Base-by-base conservation (phyloP, 2,329 filamentous ascomycete species). In the Hymenoscyphus salicellus region DNA sequence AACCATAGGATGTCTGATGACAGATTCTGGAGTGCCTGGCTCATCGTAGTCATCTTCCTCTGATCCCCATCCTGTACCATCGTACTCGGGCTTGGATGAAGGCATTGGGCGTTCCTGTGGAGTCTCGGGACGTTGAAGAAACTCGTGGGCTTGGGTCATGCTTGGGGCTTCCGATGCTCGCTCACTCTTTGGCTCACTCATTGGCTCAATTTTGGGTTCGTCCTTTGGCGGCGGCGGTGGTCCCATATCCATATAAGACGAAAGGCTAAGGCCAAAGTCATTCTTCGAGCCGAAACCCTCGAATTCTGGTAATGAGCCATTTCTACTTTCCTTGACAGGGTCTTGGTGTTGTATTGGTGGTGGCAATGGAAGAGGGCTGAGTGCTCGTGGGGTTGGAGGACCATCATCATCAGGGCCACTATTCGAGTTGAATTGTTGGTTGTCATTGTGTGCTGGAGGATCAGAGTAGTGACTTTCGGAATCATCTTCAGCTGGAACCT, bases 11-110 rank as follows among this genome's bases (percentile, higher is more conserved):
- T 93, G 91, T 67, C 91, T 90, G 68, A 97, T 94, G 26, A 98
- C 93, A 6, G 94, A 98, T 59, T 93, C 91, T 16, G 94, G 93
- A 7, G 92, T 96, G 38, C 87, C 85, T 10, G 87, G 86, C 67
- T 89, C 72, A 20, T 78, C 77, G 0, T 85, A 79, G 1, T 84
- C 81, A 1, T 84, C 81, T 62, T 80, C 83, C 49, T 82, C 81
- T 26, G 82, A 79, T 8, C 84, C 84, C 83, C 86, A 85, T 61
- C 86, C 83, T 63, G 85, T 80, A 64, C 89, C 83, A 71, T 89
- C 82, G 73, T 90, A 89, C 65, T 86, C 85, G 32, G 81, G 86
- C 77, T 83, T 90, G 46, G 84, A 83, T 14, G 84, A 73, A 32
- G 65, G 66, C 28, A 64, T 55, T 52, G 57, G 74, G 63, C 68